These are phyloP conservation scores for Alternaria ventricosa DNA, from an alignment of 2,329 filamentous ascomycete species.

Conservation along the genomic window DNA sequence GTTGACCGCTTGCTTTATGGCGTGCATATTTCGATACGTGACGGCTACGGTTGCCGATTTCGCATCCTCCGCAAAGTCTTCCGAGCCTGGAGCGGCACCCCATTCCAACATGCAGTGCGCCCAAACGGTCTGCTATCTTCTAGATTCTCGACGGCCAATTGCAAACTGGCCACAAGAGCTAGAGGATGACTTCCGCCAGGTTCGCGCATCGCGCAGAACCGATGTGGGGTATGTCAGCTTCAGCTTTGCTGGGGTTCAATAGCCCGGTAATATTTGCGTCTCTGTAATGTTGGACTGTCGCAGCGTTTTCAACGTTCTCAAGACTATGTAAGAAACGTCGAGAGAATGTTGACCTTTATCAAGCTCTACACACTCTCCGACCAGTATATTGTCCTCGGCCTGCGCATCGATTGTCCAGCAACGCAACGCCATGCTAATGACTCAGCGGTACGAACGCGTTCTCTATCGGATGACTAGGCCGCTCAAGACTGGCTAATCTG, in stretches of 20 bases:
- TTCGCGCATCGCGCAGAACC: slow-evolving; percentile 8
- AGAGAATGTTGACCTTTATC: not conserved
- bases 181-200: slow-evolving; percentile 5
- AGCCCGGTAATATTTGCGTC: not conserved
- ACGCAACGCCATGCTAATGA: slow-evolving; percentile 5
- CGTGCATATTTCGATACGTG: not conserved
- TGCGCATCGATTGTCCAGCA: not conserved
- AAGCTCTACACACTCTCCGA: not conserved
- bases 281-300: not conserved
- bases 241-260: not conserved
- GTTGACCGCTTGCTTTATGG: not conserved
- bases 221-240: slow-evolving; percentile 31
- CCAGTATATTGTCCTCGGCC: too few species aligned
- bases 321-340: not conserved
- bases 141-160: slow-evolving; percentile 10
- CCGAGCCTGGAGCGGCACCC: slow-evolving; percentile 2
- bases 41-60: slow-evolving; percentile 10
- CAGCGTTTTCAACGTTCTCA: not conserved
- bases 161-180: not conserved
- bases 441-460: slow-evolving; percentile 14
- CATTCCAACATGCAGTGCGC: not conserved
- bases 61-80: slow-evolving; percentile 6
- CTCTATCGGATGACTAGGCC: slow-evolving; percentile 9
- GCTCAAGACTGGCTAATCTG: slow-evolving; percentile 14
- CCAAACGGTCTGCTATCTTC: slow-evolving; percentile 9